phyloP scores from a whole-genome alignment of 345 rosid species.

The Schrenkiella parvula region DNA sequence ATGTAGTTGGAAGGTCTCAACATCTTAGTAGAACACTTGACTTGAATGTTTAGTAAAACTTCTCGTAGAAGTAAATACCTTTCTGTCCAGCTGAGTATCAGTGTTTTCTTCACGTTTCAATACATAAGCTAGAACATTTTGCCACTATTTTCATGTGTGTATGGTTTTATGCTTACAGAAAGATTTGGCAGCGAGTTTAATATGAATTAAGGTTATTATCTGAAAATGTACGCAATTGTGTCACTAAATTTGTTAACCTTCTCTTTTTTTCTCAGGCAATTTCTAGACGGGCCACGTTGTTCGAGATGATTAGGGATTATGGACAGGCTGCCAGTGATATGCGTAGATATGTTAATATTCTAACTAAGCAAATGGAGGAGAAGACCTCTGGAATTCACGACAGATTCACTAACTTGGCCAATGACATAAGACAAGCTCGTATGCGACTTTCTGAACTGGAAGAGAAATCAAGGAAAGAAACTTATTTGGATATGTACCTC shows the following conservation, averaged over 20 bases:
- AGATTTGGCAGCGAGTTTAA: neutral
- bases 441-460: conserved; percentile 55
- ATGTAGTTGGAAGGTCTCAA: conserved; percentile 10
- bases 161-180: neutral
- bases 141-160: neutral
- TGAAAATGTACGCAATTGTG: neutral
- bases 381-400: conserved; percentile 49
- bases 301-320: conserved; percentile 86
- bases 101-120: conserved; percentile 4
- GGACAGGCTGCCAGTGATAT: conserved; percentile 82
- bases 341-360: conserved; percentile 53
- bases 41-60: conserved; percentile 1
- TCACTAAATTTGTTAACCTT: neutral
- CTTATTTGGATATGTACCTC: conserved; percentile 72
- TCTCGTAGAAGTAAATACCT: neutral
- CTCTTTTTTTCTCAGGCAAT: conserved; percentile 53
- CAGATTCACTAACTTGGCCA: conserved; percentile 43
- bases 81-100: conserved; percentile 1
- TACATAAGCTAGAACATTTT: neutral
- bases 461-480: conserved; percentile 74
- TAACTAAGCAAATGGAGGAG: conserved; percentile 60
- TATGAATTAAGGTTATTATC: neutral
- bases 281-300: conserved; percentile 80
- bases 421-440: conserved; percentile 67
- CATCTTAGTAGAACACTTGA: neutral